Evolutionary conservation across 345 rosid genomes (phyloP), one percentile per base, ranked within the genome.

Genomic region (Turnera subulata): DNA sequence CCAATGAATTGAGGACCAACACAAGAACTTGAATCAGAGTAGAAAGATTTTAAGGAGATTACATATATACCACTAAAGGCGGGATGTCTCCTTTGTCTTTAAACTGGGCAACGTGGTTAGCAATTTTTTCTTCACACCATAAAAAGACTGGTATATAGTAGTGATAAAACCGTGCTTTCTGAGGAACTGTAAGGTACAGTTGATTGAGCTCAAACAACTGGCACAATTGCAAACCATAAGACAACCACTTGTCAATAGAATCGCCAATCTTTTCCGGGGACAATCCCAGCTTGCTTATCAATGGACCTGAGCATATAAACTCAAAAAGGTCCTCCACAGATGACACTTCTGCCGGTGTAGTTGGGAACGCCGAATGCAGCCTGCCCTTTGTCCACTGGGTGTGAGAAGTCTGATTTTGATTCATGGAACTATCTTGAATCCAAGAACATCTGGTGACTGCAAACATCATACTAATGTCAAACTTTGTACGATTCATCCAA

Each of bases 91-190:
- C 96, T 45, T 76, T 80, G 53, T 80, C 87, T 57, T 84, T 61
- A 55, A 83, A 93, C 76, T 68, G 73, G 51, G 95, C 80, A 19
- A 6, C 29, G 65, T 89, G 88, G 53, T 80, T 70, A 55, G 89
- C 67, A 73, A 93, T 87, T 84, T 85, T 82, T 52, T 85, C 82
- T 79, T 93, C 87, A 48, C 96, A 89, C 97, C 99, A 93, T 1
- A 93, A 2, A 74, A 87, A 93, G 46, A 93, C 96, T 6, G 99
- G 99, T 38, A 90, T 72, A 63, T 93, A 93, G 73, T 89, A 93
- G 65, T 90, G 99, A 68, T 78, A 93, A 8, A 93, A 57, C 79
- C 97, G 80, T 10, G 84, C 87, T 67, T 85, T 89, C 73, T 87
- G 78, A 56, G 96, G 83, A 53, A 61, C 40, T 0, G 84, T 78